phyloP scores from a whole-genome alignment of 495 filamentous ascomycete genomes.

The Staphylotrichum longicolle region DNA sequence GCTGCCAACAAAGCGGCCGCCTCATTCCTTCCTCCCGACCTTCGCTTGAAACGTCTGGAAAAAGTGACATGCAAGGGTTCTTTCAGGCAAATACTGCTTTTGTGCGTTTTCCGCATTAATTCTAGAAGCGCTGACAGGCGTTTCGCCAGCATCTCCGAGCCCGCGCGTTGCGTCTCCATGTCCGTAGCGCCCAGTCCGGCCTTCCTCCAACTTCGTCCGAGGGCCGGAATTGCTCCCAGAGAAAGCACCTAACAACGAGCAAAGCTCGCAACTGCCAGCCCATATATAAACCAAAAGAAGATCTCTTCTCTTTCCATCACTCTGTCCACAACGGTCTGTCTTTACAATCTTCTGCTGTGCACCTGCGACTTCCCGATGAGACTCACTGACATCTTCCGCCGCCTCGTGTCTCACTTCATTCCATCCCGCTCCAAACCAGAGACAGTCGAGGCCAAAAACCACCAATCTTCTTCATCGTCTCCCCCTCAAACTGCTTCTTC shows the following conservation, averaged over 20 bases:
- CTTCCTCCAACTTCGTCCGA: constrained; percentile 51
- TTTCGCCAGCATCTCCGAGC: constrained; percentile 10
- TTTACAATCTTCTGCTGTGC: neutral
- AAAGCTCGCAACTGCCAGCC: neutral
- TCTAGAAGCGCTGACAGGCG: too few species aligned
- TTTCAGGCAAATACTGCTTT: too few species aligned
- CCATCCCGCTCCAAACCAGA: constrained; percentile 21
- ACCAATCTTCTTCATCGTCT: neutral
- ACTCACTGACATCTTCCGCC: constrained; percentile 28
- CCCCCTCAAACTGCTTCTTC: constrained; percentile 18
- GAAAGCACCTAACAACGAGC: neutral
- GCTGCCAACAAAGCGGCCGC: too few species aligned
- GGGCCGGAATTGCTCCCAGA: constrained; percentile 22
- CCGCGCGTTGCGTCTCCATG: constrained; percentile 27
- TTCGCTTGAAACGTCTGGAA: too few species aligned
- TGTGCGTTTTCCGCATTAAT: too few species aligned
- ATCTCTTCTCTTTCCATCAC: neutral
- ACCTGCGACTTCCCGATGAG: constrained; percentile 17
- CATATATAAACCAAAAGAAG: constrained; percentile 6
- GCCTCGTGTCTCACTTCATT: constrained; percentile 32
- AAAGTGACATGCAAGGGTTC: too few species aligned
- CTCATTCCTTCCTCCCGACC: too few species aligned
- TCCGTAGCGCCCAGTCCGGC: constrained; percentile 41
- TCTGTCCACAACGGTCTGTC: neutral
- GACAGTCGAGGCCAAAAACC: constrained; percentile 24